Evolutionary conservation across 225 moss, liverwort and hornwort species (phyloP), one percentile per base, ranked within the genome.

Genomic region (Bryum argenteum): DNA sequence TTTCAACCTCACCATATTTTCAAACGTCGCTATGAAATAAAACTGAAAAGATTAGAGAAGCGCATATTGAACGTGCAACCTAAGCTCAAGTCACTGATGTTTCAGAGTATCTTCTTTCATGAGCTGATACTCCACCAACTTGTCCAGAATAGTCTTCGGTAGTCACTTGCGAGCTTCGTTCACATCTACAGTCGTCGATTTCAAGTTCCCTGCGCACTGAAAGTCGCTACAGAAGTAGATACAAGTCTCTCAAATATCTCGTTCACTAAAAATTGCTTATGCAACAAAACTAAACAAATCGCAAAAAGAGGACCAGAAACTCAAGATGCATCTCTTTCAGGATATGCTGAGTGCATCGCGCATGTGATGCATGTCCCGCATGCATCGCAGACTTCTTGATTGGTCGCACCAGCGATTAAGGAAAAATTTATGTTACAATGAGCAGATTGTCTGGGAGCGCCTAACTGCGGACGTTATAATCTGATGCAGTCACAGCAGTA

Each of bases 361-460:
- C 26, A n/a, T n/a, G n/a, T n/a, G n/a, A n/a, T n/a, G n/a, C n/a
- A 40, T n/a, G 22, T 51, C 14, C 18, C 24, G 40, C 4, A 50
- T 38, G 23, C 13, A 40, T 57, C 17, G 10, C 18, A 8, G 23
- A 13, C 19, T 42, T 14, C 56, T 22, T 45, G 44, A 45, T 28
- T 12, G 10, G 8, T 56, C 43, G 1, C 44, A 2, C 9, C 54
- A 10, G 4, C 1, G 13, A 17, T 48, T 41, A n/a, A 50, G 26
- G 13, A 28, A 0, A 63, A 80, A 40, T 26, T 54, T 3, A 61
- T 48, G 47, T 66, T 55, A 42, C 71, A 33, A 26, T 11, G 26
- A 80, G 54, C 54, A 38, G 47, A 59, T 19, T 57, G 42, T 21
- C 44, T 24, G 65, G 44, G 28, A 55, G 39, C 19, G 20, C 53